phyloP scores from a whole-genome alignment of 768 basidiomycete genomes.

The Dacryopinax primogenitus region DNA sequence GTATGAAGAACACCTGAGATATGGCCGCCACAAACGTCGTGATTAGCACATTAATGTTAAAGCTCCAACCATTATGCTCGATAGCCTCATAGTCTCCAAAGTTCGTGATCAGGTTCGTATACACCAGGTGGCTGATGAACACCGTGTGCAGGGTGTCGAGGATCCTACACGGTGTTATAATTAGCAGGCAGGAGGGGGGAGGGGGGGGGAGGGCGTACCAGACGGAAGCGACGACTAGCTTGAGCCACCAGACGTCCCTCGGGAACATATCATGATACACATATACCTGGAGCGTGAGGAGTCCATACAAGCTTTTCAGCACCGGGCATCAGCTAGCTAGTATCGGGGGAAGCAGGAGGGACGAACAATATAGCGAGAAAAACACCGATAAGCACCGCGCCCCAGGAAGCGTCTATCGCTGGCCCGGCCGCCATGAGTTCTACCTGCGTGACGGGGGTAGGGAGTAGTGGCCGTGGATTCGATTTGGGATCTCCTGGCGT shows the following conservation, averaged over 20 bases:
- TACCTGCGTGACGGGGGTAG: not conserved
- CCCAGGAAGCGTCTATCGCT: not conserved
- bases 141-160: constrained; percentile 6
- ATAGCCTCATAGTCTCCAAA: not conserved
- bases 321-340: not conserved
- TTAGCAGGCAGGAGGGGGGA: not conserved
- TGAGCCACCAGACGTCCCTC: not conserved
- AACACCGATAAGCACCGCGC: constrained; percentile 2
- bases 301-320: not conserved
- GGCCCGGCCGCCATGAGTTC: not conserved
- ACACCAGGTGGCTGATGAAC: not conserved
- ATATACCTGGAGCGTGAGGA: not conserved
- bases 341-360: not conserved
- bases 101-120: constrained; percentile 2
- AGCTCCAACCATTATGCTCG: not conserved
- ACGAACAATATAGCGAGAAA: constrained; percentile 5
- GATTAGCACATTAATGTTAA: constrained; percentile 1
- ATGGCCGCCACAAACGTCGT: not conserved
- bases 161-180: not conserved
- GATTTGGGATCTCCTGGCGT: no score
- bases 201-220: not conserved
- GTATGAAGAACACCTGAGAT: constrained; percentile 6
- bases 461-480: not conserved
- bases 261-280: not conserved
- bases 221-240: not conserved